phyloP scores from a whole-genome alignment of 345 rosid genomes.

The Populus tremula region DNA sequence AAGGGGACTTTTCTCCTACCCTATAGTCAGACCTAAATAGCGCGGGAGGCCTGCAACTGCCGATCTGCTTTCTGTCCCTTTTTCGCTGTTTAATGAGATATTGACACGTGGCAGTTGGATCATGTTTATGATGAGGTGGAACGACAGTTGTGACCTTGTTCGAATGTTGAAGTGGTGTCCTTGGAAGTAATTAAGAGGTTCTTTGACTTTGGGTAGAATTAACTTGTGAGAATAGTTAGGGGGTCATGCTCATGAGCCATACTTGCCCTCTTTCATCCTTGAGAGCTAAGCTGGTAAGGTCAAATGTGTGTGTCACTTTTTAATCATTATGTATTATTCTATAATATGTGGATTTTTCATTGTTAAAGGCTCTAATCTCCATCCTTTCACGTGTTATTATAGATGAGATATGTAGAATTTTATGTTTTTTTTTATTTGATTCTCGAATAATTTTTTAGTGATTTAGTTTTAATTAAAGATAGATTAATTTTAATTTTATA shows the following conservation, averaged over 20 bases:
- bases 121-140: neutral
- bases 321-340: too few relatives aligned
- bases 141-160: conserved; percentile 4
- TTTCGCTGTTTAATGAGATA: neutral
- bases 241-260: conserved; percentile 9
- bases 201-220: neutral
- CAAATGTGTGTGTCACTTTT: neutral
- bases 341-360: too few relatives aligned
- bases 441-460: too few relatives aligned
- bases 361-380: too few relatives aligned
- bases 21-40: neutral
- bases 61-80: conserved; percentile 16
- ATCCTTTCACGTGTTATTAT: too few relatives aligned
- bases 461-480: too few relatives aligned
- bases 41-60: conserved; percentile 11
- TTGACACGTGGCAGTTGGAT: conserved; percentile 12
- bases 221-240: neutral
- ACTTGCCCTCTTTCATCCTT: conserved; percentile 6
- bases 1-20: conserved; percentile 8
- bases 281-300: neutral
- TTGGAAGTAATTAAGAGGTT: neutral
- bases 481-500: too few relatives aligned
- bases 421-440: too few relatives aligned
- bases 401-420: too few relatives aligned
- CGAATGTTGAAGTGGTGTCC: neutral